Base-by-base conservation (phyloP, 164 flowering plant genomes). In the Tinospora cordifolia region DNA sequence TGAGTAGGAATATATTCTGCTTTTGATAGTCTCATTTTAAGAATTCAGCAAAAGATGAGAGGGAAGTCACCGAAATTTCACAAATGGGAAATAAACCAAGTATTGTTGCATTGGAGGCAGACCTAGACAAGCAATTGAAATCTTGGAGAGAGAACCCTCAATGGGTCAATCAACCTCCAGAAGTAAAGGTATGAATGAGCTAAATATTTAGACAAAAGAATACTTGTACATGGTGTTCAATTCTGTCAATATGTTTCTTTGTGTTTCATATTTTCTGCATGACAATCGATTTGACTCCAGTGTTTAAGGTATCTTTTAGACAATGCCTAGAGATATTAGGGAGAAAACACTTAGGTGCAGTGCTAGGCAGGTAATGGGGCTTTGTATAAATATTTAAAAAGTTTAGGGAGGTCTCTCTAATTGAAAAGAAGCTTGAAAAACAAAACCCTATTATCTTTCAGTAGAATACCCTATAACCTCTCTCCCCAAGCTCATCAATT, bases 91-190 rank as follows among this genome's bases (percentile, higher is more conserved):
- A 71, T 54, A 78, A 62, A 19, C 49, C 81, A 12, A 60, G 69
- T 34, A 38, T 68, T 39, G 39, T 69, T 39, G 60, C 74, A 41
- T 75, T 80, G 72, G 81, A 83, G 47, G 73, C 70, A 62, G 81
- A 82, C 79, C 68, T 83, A 72, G 92, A 87, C 74, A 86, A 82
- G 81, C 98, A 94, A 73, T 40, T 94, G 81, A 84, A 84, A 63
- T 72, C 84, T 44, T 94, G 98, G 98, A 86, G 82, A 80, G 91
- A 89, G 64, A 90, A 92, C 79, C 97, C 98, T 69, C 47, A 63
- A 66, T 94, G 97, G 97, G 79, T 40, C 60, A 91, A 89, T 76
- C 79, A 81, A 75, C 69, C 88, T 47, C 85, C 97, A 25, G 74
- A 79, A 69, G 69, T 94, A 75, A 82, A 89, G 90, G 98, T 93